Evolutionary conservation across 2,329 filamentous ascomycete species (phyloP), one percentile per base, ranked within the genome.

Genomic region (Sphaceloma murrayae): DNA sequence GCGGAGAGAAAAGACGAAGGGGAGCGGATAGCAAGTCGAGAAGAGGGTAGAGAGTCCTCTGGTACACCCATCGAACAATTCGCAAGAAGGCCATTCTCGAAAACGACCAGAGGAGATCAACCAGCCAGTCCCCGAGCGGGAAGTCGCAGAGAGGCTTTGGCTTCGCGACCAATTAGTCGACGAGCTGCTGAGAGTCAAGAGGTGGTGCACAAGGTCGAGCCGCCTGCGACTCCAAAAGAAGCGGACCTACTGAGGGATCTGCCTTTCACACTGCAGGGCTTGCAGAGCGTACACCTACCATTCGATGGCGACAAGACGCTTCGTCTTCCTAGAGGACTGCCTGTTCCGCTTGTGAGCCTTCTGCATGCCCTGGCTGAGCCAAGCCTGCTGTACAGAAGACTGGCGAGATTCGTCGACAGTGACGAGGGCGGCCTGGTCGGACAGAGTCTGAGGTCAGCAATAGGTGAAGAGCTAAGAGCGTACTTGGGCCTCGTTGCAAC

Each of bases 401-500:
- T 98, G 1, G 77, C 86, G 10, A 72, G 74, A 3, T 98, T 94
- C 62, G 82, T 89, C 46, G 82, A 93, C 48, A 81, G 81, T 3
- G 78, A 78, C 1, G 82, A 86, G 39, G 80, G 82, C 22, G 88
- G 89, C 0, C 69, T 98, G n/a, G 74, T 98, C 4, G 85, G 81
- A 6, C 91, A 98, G 63, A 96, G 89, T 62, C 70, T 98, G 46
- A 77, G 88, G 17, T 86, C 89, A 19, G 89, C 91, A 19, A 80
- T 98, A 48, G 78, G 80, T 34, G 74, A 77, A 34, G 89, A 98
- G 62, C 70, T 98, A 29, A 79, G 87, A 34, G 86, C 87, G 3
- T 98, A 98, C 58, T 69, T 98, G 18, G 83, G 84, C 30, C 70
- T 98, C 10, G 85, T 98, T 27, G 89, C 91, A 11, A 94, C 88